Conservation (phyloP, 2,329 filamentous ascomycete genomes). For the Sporothrix pseudoabietina region DNA sequence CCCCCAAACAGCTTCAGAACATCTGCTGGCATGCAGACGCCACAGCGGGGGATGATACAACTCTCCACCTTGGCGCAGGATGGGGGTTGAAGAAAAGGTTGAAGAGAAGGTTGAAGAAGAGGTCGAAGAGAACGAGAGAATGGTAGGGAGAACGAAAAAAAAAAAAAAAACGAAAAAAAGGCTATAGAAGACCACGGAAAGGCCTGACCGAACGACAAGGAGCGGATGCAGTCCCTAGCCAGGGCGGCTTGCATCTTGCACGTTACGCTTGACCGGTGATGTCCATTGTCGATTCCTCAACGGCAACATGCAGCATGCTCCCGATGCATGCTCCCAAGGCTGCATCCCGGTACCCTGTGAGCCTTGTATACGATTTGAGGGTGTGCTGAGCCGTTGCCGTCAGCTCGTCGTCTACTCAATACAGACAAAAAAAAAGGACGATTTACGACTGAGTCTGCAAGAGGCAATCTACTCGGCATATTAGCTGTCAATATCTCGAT, state of each 20-base stretch:
- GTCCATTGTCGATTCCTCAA: background rate
- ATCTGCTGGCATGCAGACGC: conserved; percentile 23
- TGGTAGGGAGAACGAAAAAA: too few species aligned
- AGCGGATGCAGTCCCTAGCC: conserved; percentile 9
- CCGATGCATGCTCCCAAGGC: background rate
- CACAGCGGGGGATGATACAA: background rate
- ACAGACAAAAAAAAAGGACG: background rate
- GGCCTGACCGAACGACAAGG: background rate
- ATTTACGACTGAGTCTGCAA: background rate
- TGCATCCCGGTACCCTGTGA: background rate
- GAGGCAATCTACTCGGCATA: background rate
- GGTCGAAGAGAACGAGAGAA: too few species aligned
- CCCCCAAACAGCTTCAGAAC: background rate
- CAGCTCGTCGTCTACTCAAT: background rate
- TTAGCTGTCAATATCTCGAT: background rate
- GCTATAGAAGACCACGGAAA: background rate
- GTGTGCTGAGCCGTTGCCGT: background rate
- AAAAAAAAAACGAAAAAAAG: too few species aligned
- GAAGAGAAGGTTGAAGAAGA: background rate
- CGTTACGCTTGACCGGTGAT: background rate
- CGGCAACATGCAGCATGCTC: background rate
- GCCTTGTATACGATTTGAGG: background rate
- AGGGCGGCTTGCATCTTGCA: background rate
- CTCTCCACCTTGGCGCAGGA: conserved; percentile 3
- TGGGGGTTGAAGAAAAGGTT: background rate